Evolutionary conservation across 768 basidiomycete species (phyloP), one percentile per base, ranked within the genome.

Genomic region (Serendipita indica): DNA sequence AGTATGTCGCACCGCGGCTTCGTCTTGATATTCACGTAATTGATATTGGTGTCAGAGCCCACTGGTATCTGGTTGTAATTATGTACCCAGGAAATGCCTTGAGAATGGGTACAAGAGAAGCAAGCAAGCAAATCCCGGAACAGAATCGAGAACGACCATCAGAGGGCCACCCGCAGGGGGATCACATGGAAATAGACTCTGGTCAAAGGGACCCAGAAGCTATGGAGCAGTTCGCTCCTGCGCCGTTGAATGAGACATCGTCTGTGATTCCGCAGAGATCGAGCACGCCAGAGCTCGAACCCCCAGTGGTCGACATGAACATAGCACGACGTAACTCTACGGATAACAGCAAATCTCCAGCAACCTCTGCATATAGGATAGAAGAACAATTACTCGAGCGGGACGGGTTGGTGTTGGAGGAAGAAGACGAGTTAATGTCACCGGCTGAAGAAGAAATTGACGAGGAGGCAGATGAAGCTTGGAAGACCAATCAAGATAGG

Each of bases 61-160:
- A 99, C 71, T 98, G 96, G 96, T 98, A 96, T 69, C 79, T 98
- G 37, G 93, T 89, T 14, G 82, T 98, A 62, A 94, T 99, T 63
- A 85, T 81, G 68, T 82, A 85, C 60, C 94, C 96, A 0, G 81
- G 79, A 57, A 69, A 74, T 49, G 71, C 77, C 4, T 70, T 86
- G 67, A 69, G 76, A 33, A 12, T 72, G 76, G n/a, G 73, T 76
- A 28, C 71, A 70, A 7, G 64, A 65, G 35, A 12, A 57, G 32
- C 10, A 57, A 18, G 27, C 27, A n/a, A 6, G 18, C 39, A 27
- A 37, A 22, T 16, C n/a, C 6, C 57, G 18, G 30, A 20, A 3
- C 3, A 58, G 12, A 20, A 58, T 20, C 5, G 13, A 6, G 12
- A 43, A 37, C 30, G 6, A 56, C 7, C 52, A 16, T 7, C 7